Conservation (phyloP, 805 yeast genomes). For the Kluyveromyces dobzhanskii region DNA sequence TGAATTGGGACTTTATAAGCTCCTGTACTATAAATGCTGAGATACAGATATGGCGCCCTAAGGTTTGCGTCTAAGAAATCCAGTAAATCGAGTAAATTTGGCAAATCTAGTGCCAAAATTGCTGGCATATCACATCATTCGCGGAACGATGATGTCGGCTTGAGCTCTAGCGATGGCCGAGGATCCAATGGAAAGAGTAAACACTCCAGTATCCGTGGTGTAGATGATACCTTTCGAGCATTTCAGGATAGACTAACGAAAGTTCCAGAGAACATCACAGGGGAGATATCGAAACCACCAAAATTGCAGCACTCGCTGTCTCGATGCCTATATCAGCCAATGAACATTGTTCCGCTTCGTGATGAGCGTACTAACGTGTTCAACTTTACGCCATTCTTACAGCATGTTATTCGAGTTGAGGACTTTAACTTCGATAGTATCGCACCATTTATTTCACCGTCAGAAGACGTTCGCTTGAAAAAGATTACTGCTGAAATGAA, state of each 20-base stretch:
- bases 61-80: too few relatives aligned
- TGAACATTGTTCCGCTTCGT: constrained; percentile 62
- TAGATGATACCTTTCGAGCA: not conserved
- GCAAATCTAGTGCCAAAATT: too few relatives aligned
- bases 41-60: too few relatives aligned
- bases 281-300: constrained; percentile 33
- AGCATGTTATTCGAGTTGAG: constrained; percentile 49
- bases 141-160: too few relatives aligned
- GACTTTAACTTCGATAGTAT: constrained; percentile 53
- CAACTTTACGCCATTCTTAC: constrained; percentile 58
- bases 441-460: constrained; percentile 50
- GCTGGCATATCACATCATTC: too few relatives aligned
- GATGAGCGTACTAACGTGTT: constrained; percentile 71
- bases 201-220: too few relatives aligned
- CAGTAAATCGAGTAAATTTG: too few relatives aligned
- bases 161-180: too few relatives aligned
- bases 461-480: constrained; percentile 50
- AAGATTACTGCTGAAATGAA: constrained; percentile 34
- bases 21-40: too few relatives aligned
- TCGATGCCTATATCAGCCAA: constrained; percentile 66
- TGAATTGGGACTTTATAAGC: too few relatives aligned
- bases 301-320: constrained; percentile 57
- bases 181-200: too few relatives aligned
- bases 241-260: constrained; percentile 5
- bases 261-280: constrained; percentile 6